Conservation (phyloP, 768 basidiomycete species). For the Agaricus subrufescens region DNA sequence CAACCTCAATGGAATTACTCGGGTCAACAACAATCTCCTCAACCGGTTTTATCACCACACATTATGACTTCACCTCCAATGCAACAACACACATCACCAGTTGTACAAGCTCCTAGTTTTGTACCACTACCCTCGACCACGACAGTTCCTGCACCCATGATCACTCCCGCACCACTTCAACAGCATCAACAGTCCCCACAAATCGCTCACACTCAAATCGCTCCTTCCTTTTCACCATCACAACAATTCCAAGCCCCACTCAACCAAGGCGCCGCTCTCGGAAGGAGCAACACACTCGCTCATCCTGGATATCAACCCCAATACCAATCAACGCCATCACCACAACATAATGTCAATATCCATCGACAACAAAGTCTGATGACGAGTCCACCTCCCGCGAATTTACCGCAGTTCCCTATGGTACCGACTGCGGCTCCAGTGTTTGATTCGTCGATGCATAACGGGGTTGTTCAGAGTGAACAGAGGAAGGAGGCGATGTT, state of each 20-base stretch:
- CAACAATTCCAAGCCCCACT: conserved; percentile 20
- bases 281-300: conserved; percentile 31
- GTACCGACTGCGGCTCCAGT: conserved; percentile 60
- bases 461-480: conserved; percentile 49
- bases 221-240: conserved; percentile 19
- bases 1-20: conserved; percentile 9
- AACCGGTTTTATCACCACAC: conserved; percentile 13
- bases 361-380: neutral
- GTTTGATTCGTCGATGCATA: conserved; percentile 45
- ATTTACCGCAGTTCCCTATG: conserved; percentile 59
- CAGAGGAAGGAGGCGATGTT: conserved; percentile 61
- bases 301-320: conserved; percentile 24
- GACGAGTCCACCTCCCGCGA: conserved; percentile 18
- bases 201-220: conserved; percentile 8
- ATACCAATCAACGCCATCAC: conserved; percentile 19
- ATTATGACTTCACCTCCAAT: conserved; percentile 20
- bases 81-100: conserved; percentile 21
- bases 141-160: conserved; percentile 18
- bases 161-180: neutral
- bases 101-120: conserved; percentile 9
- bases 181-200: conserved; percentile 12
- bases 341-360: neutral
- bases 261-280: conserved; percentile 19
- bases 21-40: conserved; percentile 16
- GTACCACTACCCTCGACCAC: conserved; percentile 15